A percentile compares a stretch with the other conserved stretches of the same genome.
phyloP scores from a whole-genome alignment of 345 rosid species.

The Eucalyptus camaldulensis region DNA sequence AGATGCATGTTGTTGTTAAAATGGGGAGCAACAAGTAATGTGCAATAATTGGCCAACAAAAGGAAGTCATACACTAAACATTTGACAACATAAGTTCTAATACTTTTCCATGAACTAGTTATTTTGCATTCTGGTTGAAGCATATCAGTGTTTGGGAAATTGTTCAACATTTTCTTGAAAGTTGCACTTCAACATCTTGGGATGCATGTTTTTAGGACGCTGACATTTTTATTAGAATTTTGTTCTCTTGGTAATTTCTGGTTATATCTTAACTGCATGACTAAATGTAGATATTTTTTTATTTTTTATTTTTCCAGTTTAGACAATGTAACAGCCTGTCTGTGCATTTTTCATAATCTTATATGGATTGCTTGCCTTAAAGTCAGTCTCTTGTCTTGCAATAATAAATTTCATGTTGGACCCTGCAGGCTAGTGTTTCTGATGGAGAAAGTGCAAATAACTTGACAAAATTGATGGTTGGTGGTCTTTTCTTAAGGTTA shows the following conservation, averaged over 20 bases:
- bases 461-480: conserved; percentile 64
- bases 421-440: conserved; percentile 78
- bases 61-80: background rate
- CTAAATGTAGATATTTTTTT: background rate
- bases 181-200: background rate
- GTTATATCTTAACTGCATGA: background rate
- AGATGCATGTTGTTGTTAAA: background rate
- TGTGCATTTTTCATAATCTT: background rate
- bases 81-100: background rate
- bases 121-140: background rate
- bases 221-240: background rate
- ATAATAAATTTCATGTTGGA: conserved; percentile 1
- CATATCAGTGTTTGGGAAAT: background rate
- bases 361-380: background rate
- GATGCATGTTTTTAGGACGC: background rate
- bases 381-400: background rate
- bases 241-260: background rate
- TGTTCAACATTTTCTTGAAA: background rate
- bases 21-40: background rate
- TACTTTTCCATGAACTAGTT: background rate
- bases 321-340: background rate
- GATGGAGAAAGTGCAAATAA: conserved; percentile 71
- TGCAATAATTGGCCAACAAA: background rate
- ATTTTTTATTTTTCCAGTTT: background rate
- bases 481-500: conserved; percentile 84